Evolutionary conservation across 1,284 basidiomycete genomes (phyloP), one percentile per base, ranked within the genome.

Genomic region (Volvariella volvacea): DNA sequence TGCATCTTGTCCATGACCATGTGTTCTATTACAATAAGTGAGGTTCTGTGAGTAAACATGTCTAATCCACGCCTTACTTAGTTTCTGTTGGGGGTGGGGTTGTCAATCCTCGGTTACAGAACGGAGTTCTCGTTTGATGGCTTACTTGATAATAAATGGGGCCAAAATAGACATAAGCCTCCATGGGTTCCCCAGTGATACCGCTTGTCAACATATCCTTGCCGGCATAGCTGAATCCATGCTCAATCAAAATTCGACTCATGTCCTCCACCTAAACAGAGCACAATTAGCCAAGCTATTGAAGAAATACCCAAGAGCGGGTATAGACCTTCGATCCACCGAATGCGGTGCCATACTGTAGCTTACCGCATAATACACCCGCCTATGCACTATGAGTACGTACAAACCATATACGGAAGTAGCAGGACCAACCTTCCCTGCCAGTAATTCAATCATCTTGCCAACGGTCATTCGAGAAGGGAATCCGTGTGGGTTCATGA

Each of bases 1-100:
- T 99, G 96, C 96, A 99, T 99, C 75, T 99, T 99, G 72, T 98
- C 94, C 83, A 96, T 90, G 49, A 98, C 94, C 92, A 95, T 96
- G 69, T 94, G 92, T 71, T 92, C 84, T 86, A 28, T 6, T 6
- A 28, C 25, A 28, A 48, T 31, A 55, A 39, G n/a, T 20, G 34
- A 36, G 34, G 4, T 36, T 36, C 14, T 36, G 6, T 6, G 6
- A n/a, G 14, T 36, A 36, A n/a, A 15, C 34, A n/a, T n/a, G 34
- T 20, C 15, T 16, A 15, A 17, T 43, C 39, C 37, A 25, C 9
- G n/a, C 46, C 83, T 66, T 61, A 88, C 85, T 89, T 44, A 89
- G 70, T 84, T 89, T 89, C 86, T 88, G 59, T 44, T 50, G 51
- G 37, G 55, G 42, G 46, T 31, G 41, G 46, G 16, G 31, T 20